phyloP scores from a whole-genome alignment of 495 filamentous ascomycete genomes.

The Cryomyces minteri region DNA sequence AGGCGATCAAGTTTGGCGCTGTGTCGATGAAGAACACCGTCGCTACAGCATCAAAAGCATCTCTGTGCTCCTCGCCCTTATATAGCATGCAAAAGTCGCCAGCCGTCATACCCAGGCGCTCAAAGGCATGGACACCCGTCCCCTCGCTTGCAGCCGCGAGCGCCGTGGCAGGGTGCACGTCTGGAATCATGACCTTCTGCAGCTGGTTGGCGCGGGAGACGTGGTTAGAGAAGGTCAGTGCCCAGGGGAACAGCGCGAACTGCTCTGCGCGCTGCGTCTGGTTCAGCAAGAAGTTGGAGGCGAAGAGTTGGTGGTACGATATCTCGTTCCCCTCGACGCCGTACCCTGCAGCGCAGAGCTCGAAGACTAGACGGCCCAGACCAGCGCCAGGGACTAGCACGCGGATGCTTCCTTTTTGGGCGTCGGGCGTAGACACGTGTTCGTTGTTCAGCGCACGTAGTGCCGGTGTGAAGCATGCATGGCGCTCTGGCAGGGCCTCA shows the following conservation, averaged over 20 bases:
- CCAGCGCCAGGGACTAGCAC: conserved; percentile 84
- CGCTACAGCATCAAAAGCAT: conserved; percentile 60
- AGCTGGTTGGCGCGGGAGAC: conserved; percentile 50
- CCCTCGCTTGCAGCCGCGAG: conserved; percentile 24
- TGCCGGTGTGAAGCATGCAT: conserved; percentile 56
- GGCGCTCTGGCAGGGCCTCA: conserved; percentile 54
- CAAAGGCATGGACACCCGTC: conserved; percentile 15
- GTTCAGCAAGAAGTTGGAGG: conserved; percentile 76
- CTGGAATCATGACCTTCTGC: conserved; percentile 50
- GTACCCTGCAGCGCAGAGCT: conserved; percentile 58
- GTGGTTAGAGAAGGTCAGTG: conserved; percentile 67
- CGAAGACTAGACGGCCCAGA: conserved; percentile 71
- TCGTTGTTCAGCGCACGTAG: conserved; percentile 39
- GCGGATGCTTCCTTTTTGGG: conserved; percentile 25
- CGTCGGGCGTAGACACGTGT: conserved; percentile 20
- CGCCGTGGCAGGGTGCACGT: conserved; percentile 47
- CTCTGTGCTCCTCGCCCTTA: conserved; percentile 33
- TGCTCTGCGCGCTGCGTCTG: conserved; percentile 30
- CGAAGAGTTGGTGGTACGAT: conserved; percentile 80
- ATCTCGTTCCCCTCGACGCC: conserved; percentile 83
- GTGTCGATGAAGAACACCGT: conserved; percentile 96
- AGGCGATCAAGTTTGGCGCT: conserved; percentile 76
- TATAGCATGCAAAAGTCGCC: conserved; percentile 74
- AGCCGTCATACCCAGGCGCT: conserved; percentile 69
- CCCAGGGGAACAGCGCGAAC: conserved; percentile 55